Base-by-base conservation (phyloP, 2,329 filamentous ascomycete genomes). In the Penicillium paneum region DNA sequence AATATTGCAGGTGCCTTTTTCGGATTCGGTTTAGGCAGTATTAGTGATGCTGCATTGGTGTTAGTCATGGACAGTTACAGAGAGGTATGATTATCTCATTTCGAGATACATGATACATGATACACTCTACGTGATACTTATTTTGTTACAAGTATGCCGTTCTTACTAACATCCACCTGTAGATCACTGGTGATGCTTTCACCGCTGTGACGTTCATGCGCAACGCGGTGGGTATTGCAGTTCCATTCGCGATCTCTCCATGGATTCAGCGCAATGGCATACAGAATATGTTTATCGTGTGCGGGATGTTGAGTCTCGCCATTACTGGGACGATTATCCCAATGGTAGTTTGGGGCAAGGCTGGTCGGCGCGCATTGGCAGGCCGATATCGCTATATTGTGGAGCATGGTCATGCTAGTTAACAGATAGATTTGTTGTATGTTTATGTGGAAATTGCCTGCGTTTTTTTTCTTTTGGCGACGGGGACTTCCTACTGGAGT, bases 21-120 rank as follows among this genome's bases (percentile, higher is more conserved):
- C 32, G 70, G 69, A 0, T 74, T 76, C 46, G 74, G 73, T 0
- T 62, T 77, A 0, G 74, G 75, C 2, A 67, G 72, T 32, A 73
- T 72, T 5, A 66, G 69, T 2, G 74, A 76, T 44, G 55, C 53
- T n/a, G 42, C 53, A 10, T 52, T 61, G 43, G 62, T 59, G 26
- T 31, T 63, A n/a, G 56, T 64, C 11, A 64, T 63, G 44, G 63
- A 63, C 29, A 63, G 71, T 5, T 76, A 75, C 38, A 62, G 65
- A 43, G 70, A 73, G 50, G 73, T 75, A 60, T 38, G 12, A 13
- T 11, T 5, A 13, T 35, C 11, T 29, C 17, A 2, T 19, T 31
- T n/a, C 24, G 1, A 42, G 28, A 44, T 44, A 32, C 28, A 21
- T 21, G 12, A 21, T n/a, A n/a, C n/a, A n/a, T n/a, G n/a, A n/a